Evolutionary conservation across 2,329 filamentous ascomycete species (phyloP).

Genomic region (Beauveria brongniartii): DNA sequence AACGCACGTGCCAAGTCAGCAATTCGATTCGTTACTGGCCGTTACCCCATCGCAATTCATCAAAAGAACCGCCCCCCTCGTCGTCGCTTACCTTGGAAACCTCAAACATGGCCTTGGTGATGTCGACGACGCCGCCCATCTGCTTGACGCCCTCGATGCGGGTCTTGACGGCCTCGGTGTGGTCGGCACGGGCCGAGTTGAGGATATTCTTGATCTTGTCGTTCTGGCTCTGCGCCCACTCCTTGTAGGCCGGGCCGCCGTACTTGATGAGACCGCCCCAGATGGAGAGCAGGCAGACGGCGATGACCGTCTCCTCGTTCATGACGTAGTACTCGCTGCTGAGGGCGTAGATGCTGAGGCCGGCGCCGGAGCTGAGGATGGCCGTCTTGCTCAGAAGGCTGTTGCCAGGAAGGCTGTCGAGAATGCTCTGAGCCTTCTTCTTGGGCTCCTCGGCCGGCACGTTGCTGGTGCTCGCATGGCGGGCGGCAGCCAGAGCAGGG

Average conservation of each 20-base stretch:
- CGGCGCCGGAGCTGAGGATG: conserved; percentile 87
- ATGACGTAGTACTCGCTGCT: conserved; percentile 99
- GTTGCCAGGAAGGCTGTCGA: conserved; percentile 88
- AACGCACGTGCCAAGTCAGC: conserved; percentile 16
- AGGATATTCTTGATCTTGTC: conserved; percentile 92
- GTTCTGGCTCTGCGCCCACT: conserved; percentile 85
- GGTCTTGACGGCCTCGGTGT: conserved; percentile 89
- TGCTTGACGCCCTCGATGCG: conserved; percentile 93
- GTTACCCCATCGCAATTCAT: background rate
- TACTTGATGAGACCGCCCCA: conserved; percentile 91
- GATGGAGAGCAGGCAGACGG: conserved; percentile 84
- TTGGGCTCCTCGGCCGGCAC: conserved; percentile 84
- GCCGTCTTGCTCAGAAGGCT: conserved; percentile 92
- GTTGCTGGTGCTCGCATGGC: conserved; percentile 60
- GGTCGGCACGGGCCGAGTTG: conserved; percentile 87
- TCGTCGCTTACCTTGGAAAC: conserved; percentile 77
- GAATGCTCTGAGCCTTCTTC: conserved; percentile 91
- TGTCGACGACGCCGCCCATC: conserved; percentile 86
- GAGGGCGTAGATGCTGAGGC: conserved; percentile 86
- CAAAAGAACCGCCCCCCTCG: conserved; percentile 1
- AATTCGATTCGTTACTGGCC: background rate
- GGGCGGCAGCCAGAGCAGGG: conserved; percentile 63
- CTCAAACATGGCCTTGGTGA: conserved; percentile 94
- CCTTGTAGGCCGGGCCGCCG: conserved; percentile 81
- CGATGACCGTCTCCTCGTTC: conserved; percentile 97